These are phyloP conservation scores for Phyllosticta citrichinensis DNA, from an alignment of 2,329 filamentous ascomycete species.

Conservation along the genomic window DNA sequence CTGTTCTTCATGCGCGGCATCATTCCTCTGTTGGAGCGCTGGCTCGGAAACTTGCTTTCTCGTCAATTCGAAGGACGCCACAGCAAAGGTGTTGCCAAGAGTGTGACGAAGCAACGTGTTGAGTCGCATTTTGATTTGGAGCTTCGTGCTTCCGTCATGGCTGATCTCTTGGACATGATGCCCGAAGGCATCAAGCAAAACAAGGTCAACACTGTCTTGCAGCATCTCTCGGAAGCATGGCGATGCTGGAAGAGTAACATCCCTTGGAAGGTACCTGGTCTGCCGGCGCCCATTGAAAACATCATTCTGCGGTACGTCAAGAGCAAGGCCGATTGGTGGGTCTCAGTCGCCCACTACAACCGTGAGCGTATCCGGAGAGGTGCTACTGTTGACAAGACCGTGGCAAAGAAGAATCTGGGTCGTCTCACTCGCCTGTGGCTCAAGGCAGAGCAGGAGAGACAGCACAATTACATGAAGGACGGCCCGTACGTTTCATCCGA, in stretches of 20 bases:
- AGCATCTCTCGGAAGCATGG: constrained; percentile 97
- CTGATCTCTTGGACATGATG: constrained; percentile 99
- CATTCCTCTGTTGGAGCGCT: constrained; percentile 89
- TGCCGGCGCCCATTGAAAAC: constrained; percentile 96
- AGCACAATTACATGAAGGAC: constrained; percentile 99
- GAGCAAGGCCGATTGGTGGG: constrained; percentile 99
- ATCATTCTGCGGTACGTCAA: constrained; percentile 98
- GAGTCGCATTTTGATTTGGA: constrained; percentile 98
- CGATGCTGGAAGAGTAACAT: constrained; percentile 99
- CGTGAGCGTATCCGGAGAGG: constrained; percentile 92
- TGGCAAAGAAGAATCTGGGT: constrained; percentile 97
- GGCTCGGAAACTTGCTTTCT: constrained; percentile 92
- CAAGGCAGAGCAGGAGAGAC: constrained; percentile 94
- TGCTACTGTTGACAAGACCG: constrained; percentile 96
- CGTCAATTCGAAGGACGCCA: constrained; percentile 97
- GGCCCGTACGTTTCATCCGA: constrained; percentile 97
- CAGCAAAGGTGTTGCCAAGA: constrained; percentile 98
- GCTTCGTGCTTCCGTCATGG: constrained; percentile 95
- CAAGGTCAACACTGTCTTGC: constrained; percentile 95
- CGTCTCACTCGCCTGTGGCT: constrained; percentile 91
- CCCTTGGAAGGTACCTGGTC: constrained; percentile 94
- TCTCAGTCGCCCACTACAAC: constrained; percentile 97
- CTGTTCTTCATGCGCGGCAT: constrained; percentile 99
- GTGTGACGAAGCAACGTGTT: constrained; percentile 96
- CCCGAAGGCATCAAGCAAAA: constrained; percentile 99